A percentile compares a stretch with the other conserved stretches of the same genome.
phyloP scores from a whole-genome alignment of 176 grass and related monocot genomes.

The maize (Zea mays) region Zm-B73-REFERENCE-NAM-5.0 NC_050103.1:91932501-91933000 shows the following conservation, averaged over 20 bases:
- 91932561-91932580: too few species aligned
- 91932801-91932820: slow-evolving; percentile 76
- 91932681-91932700: slow-evolving; percentile 72
- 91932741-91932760: slow-evolving; percentile 67
- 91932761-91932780: slow-evolving; percentile 43
- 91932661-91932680: slow-evolving; percentile 46
- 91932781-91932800: slow-evolving; percentile 32
- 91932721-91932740: slow-evolving; percentile 62
- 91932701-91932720: slow-evolving; percentile 55
- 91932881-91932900: slow-evolving; percentile 51
- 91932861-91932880: neutral
- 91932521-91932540: too few species aligned
- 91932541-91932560: too few species aligned
- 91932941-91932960: slow-evolving; percentile 69
- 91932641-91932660: slow-evolving; percentile 65
- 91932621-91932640: slow-evolving; percentile 78
- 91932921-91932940: slow-evolving; percentile 68
- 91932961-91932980: slow-evolving; percentile 69
- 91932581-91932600: too few species aligned
- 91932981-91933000: slow-evolving; percentile 74
- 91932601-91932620: slow-evolving; percentile 56
- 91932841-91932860: neutral
- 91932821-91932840: slow-evolving; percentile 4
- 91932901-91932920: slow-evolving; percentile 72
- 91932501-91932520: too few species aligned